Conservation (phyloP, 192 early-diverging fungal species). For the Bifiguratus adelaidae region DNA sequence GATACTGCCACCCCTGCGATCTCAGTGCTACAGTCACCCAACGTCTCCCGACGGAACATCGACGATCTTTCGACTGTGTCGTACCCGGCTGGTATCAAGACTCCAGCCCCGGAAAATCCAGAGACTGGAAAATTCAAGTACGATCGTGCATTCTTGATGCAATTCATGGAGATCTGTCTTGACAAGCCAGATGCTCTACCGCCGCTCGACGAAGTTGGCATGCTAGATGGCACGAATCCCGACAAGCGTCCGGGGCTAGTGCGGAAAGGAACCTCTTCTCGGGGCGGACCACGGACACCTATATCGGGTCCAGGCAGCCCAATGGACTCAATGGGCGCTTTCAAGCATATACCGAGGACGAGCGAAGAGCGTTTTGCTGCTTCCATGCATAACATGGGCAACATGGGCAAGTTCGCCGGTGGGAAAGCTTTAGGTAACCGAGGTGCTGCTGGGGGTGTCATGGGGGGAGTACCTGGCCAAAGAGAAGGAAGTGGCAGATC, state of each 20-base stretch:
- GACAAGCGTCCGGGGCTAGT: neutral
- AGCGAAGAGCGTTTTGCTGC: constrained; percentile 24
- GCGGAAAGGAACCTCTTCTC: neutral
- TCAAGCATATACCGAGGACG: no score
- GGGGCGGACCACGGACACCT: no score
- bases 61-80: constrained; percentile 29
- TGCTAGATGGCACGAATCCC: constrained; percentile 18
- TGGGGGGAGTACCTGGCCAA: constrained; percentile 9
- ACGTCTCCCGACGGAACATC: constrained; percentile 20
- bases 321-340: no score
- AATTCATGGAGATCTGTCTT: constrained; percentile 54
- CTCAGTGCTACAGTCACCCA: constrained; percentile 20
- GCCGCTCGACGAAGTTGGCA: constrained; percentile 33
- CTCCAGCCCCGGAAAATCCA: constrained; percentile 30
- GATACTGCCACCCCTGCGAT: constrained; percentile 29
- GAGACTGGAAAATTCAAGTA: constrained; percentile 55
- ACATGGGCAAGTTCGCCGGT: constrained; percentile 25
- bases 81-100: constrained; percentile 38
- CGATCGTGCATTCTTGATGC: constrained; percentile 66
- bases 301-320: no score
- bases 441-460: constrained; percentile 17
- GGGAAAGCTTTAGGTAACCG: constrained; percentile 29
- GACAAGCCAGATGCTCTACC: constrained; percentile 47
- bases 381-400: constrained; percentile 5
- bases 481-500: constrained; percentile 26